Conservation (phyloP, 179 eudicot genomes). For the Silene noctiflora region DNA sequence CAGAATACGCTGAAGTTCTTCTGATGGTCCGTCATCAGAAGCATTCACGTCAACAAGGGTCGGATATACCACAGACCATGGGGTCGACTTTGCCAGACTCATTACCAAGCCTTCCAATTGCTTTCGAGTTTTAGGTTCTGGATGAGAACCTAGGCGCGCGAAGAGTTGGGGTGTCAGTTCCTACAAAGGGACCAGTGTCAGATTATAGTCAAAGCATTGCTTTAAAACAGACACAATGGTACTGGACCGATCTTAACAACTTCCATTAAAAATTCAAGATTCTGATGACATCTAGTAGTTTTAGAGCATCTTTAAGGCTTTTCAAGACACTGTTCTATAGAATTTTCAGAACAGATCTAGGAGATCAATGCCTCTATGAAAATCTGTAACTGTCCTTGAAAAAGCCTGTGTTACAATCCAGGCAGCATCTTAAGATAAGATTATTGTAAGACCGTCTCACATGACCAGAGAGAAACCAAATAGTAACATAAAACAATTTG, state of each 20-base stretch:
- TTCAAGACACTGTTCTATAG: conserved; percentile 4
- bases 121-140: conserved; percentile 73
- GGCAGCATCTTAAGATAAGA: conserved; percentile 7
- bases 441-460: conserved; percentile 11
- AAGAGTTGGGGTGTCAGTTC: conserved; percentile 90
- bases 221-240: conserved; percentile 10
- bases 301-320: background rate
- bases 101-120: conserved; percentile 77
- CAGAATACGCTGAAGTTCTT: conserved; percentile 81
- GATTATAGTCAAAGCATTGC: conserved; percentile 25
- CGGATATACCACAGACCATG: conserved; percentile 95
- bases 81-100: conserved; percentile 87
- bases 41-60: conserved; percentile 87
- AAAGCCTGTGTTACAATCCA: conserved; percentile 10
- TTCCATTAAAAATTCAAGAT: conserved; percentile 5
- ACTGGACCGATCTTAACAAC: conserved; percentile 11
- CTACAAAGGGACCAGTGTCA: conserved; percentile 53
- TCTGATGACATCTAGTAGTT: background rate
- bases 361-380: background rate
- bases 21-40: conserved; percentile 62
- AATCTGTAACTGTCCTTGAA: background rate
- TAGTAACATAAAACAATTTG: conserved; percentile 7
- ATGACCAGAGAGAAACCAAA: background rate
- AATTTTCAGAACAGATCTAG: background rate
- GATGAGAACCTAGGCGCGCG: conserved; percentile 96